Percentiles rank a stretch among this genome's conserved stretches.
These are phyloP conservation scores for Boletus vinaceobasis DNA, from an alignment of 768 basidiomycete species.

Conservation along the genomic window DNA sequence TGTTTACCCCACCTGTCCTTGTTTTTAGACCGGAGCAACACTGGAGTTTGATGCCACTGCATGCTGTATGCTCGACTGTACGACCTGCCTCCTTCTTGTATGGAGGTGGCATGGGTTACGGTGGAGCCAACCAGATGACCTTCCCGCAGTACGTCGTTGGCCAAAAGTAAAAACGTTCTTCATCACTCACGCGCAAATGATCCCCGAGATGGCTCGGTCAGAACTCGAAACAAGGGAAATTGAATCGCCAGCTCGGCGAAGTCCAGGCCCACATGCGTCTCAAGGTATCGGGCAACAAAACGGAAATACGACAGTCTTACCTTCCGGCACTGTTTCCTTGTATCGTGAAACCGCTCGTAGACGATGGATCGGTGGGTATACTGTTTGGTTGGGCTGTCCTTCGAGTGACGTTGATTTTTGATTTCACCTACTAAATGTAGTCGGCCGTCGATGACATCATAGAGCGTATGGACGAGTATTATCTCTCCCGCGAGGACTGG, in stretches of 20 bases:
- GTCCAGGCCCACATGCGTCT: slow-evolving; percentile 95
- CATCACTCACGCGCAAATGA: neutral
- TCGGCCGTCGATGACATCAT: slow-evolving; percentile 79
- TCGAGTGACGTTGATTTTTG: neutral
- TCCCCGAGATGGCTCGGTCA: slow-evolving; percentile 90
- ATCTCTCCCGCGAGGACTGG: slow-evolving; percentile 92
- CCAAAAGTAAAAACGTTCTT: neutral
- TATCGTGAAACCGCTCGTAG: slow-evolving; percentile 75
- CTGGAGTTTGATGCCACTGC: slow-evolving; percentile 92
- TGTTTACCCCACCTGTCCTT: neutral
- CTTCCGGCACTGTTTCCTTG: slow-evolving; percentile 83
- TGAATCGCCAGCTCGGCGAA: slow-evolving; percentile 77
- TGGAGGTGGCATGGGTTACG: slow-evolving; percentile 65
- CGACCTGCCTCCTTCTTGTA: slow-evolving; percentile 82
- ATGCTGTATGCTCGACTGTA: slow-evolving; percentile 88
- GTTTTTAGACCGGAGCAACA: slow-evolving; percentile 82
- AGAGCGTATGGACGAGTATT: slow-evolving; percentile 90
- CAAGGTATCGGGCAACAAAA: slow-evolving; percentile 85
- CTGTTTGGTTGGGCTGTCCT: neutral
- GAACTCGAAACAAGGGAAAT: slow-evolving; percentile 89
- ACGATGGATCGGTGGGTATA: slow-evolving; percentile 65
- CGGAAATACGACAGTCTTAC: slow-evolving; percentile 89
- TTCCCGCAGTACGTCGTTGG: slow-evolving; percentile 75
- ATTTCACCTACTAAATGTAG: neutral
- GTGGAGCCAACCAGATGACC: slow-evolving; percentile 60